Evolutionary conservation across 106 monocot species (phyloP).

Genomic region (Acanthochlamys bracteata): DNA sequence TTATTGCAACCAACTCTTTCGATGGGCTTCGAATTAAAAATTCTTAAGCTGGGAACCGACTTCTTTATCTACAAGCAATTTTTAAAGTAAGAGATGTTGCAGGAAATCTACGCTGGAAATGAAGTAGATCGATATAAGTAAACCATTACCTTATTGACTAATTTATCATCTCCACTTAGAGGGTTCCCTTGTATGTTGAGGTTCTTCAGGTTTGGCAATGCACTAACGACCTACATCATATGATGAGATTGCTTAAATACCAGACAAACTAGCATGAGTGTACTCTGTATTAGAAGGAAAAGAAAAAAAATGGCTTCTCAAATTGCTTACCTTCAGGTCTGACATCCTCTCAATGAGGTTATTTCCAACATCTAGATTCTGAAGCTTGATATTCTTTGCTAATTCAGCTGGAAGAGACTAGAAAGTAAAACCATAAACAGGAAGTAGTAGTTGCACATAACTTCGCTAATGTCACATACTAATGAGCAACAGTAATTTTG

Average conservation of each 20-base stretch:
- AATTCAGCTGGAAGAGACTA: conserved; percentile 59
- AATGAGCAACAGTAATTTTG: no score
- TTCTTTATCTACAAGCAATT: conserved; percentile 42
- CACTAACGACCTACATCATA: conserved; percentile 54
- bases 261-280: neutral
- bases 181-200: conserved; percentile 88
- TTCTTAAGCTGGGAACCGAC: conserved; percentile 46
- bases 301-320: neutral
- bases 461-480: no score
- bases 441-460: no score
- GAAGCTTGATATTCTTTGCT: conserved; percentile 46
- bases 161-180: conserved; percentile 48
- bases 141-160: conserved; percentile 55
- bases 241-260: neutral
- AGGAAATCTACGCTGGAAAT: neutral
- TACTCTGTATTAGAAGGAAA: neutral
- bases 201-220: conserved; percentile 56
- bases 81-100: neutral
- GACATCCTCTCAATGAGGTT: conserved; percentile 64
- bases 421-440: conserved; percentile 12
- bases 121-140: neutral
- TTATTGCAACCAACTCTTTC: conserved; percentile 17
- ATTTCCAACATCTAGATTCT: conserved; percentile 73
- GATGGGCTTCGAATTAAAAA: conserved; percentile 73
- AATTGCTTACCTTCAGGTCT: conserved; percentile 52